Evolutionary conservation across 106 monocot species (phyloP), one percentile per base, ranked within the genome.

Genomic region (Platanthera zijinensis): DNA sequence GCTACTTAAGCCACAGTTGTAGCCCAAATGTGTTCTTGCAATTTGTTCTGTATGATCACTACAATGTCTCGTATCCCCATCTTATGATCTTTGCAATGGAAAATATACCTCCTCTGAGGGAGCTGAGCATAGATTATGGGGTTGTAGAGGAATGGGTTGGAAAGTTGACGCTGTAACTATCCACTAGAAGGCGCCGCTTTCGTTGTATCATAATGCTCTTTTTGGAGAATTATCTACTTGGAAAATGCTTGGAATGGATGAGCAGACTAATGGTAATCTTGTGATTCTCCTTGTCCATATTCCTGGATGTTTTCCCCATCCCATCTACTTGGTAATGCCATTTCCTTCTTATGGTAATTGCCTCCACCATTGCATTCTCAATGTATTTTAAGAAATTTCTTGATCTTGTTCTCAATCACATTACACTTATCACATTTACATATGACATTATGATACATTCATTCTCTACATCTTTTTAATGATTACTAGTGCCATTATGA

Each of bases 121-220:
- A 99, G 72, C 82, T 99, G 71, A 94, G 94, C 81, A 87, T 99
- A 64, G 97, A 99, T 83, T 99, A 99, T 83, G 97, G 97, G 21
- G 67, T 92, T 74, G 75, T 81, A 32, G 89, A 95, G 77, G 91
- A 91, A 74, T 80, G 72, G 75, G 86, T 91, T 14, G 91, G 80
- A 15, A 86, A 76, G 64, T 71, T 91, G 76, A 91, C 82, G 28
- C 54, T 82, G 52, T 84, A 88, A 79, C 49, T 32, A 69, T 50
- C 50, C 30, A 7, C 39, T 46, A 52, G 17, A 11, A 61, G 51
- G 48, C 39, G 47, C 64, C 18, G 10, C 71, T 7, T 74, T 70
- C 10, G 49, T 54, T 66, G 28, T 57, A 50, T 46, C 70, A 71
- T 63, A 47, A 53, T 67, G 22, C 68, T 73, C 72, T 74, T 77